Conservation (phyloP, 2,329 filamentous ascomycete species). For the Xylaria sp. region DNA sequence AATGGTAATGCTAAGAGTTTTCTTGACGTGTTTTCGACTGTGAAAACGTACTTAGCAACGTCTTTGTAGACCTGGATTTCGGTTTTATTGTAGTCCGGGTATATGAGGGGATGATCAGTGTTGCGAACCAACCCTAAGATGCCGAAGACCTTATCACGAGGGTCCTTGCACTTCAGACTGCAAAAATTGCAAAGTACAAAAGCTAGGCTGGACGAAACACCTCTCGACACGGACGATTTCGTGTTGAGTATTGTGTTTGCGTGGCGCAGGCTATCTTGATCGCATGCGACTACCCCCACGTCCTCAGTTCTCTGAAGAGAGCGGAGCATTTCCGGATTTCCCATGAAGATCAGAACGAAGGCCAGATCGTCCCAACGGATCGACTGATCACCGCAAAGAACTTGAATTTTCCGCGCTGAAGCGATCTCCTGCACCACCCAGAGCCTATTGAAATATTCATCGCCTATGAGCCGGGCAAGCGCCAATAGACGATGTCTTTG, state of each 20-base stretch:
- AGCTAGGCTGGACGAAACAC: too few relatives aligned
- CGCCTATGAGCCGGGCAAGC: slow-evolving; percentile 18
- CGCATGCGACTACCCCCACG: neutral
- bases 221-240: too few relatives aligned
- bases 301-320: slow-evolving; percentile 30
- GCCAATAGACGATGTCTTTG: slow-evolving; percentile 24
- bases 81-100: too few relatives aligned
- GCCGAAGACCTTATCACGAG: too few relatives aligned
- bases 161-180: too few relatives aligned
- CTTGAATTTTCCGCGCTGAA: slow-evolving; percentile 21
- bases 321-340: slow-evolving; percentile 25
- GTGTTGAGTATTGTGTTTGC: too few relatives aligned
- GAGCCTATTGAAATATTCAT: slow-evolving; percentile 30
- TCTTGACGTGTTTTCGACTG: too few relatives aligned
- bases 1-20: too few relatives aligned
- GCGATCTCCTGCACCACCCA: slow-evolving; percentile 32
- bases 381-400: slow-evolving; percentile 25
- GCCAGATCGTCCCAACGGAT: slow-evolving; percentile 29
- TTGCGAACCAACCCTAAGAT: slow-evolving; percentile 26
- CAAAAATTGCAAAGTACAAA: too few relatives aligned
- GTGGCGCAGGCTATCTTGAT: too few relatives aligned
- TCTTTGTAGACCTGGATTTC: too few relatives aligned
- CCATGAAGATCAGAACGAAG: slow-evolving; percentile 3
- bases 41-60: too few relatives aligned
- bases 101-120: slow-evolving; percentile 24